These are phyloP conservation scores for Daedaleopsis nitida DNA, from an alignment of 768 basidiomycete genomes.

Conservation along the genomic window DNA sequence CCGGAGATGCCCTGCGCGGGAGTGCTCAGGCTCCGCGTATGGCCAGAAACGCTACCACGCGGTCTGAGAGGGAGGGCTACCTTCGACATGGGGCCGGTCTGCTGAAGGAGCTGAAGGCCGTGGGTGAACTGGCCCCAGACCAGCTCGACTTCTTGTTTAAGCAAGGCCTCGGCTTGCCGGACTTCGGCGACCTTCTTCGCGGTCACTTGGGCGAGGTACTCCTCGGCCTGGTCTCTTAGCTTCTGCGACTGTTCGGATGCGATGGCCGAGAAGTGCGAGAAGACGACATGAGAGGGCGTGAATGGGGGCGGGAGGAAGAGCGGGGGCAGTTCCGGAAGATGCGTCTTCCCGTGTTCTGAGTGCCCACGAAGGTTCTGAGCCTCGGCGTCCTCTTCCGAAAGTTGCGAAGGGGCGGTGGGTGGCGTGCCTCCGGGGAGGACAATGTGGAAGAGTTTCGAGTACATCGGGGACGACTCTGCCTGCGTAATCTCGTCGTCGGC, in stretches of 20 bases:
- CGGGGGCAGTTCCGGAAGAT: slow-evolving; percentile 55
- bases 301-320: slow-evolving; percentile 79
- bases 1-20: slow-evolving; percentile 16
- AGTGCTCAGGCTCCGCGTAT: slow-evolving; percentile 8
- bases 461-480: slow-evolving; percentile 36
- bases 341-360: slow-evolving; percentile 29
- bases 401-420: slow-evolving; percentile 3
- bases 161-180: slow-evolving; percentile 51
- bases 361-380: slow-evolving; percentile 21
- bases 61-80: slow-evolving; percentile 5
- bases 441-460: slow-evolving; percentile 32
- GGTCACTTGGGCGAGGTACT: slow-evolving; percentile 53
- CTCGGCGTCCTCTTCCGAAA: slow-evolving; percentile 3
- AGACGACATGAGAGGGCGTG: slow-evolving; percentile 72
- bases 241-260: slow-evolving; percentile 57
- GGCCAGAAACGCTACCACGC: slow-evolving; percentile 15
- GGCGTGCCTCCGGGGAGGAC: slow-evolving; percentile 26
- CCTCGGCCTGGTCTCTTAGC: slow-evolving; percentile 59
- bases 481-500: slow-evolving; percentile 27
- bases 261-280: slow-evolving; percentile 60
- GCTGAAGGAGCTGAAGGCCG: slow-evolving; percentile 2
- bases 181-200: slow-evolving; percentile 58
- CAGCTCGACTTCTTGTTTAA: slow-evolving; percentile 59
- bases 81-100: slow-evolving; percentile 2
- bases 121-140: slow-evolving; percentile 65